Evolutionary conservation across 768 basidiomycete genomes (phyloP).

Genomic region (Rhodotorula toruloides): DNA sequence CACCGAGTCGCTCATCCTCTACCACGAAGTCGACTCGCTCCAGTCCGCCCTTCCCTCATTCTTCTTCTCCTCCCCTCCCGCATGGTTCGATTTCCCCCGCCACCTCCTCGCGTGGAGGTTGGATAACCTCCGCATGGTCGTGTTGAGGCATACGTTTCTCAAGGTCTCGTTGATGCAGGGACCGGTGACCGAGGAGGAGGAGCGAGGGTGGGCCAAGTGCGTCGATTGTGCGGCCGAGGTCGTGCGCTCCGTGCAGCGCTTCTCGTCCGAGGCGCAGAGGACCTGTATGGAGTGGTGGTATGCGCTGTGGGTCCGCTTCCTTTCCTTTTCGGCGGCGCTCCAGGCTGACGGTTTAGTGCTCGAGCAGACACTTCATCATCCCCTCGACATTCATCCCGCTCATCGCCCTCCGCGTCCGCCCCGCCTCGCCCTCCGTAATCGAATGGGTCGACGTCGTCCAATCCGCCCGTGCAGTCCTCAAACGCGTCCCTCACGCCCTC

Average conservation of each 20-base stretch:
- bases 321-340: background rate
- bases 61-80: background rate
- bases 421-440: background rate
- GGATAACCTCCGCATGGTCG: conserved; percentile 4
- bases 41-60: background rate
- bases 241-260: background rate
- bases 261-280: background rate
- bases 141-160: conserved; percentile 6
- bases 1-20: background rate
- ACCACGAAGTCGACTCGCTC: background rate
- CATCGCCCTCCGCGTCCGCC: conserved; percentile 15
- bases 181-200: background rate
- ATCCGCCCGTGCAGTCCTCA: background rate
- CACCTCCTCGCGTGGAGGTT: background rate
- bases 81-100: conserved; percentile 5
- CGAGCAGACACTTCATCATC: conserved; percentile 8
- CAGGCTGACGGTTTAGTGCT: background rate
- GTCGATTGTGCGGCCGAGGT: background rate
- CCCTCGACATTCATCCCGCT: conserved; percentile 8
- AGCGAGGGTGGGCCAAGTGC: background rate
- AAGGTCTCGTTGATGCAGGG: background rate
- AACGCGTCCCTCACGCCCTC: background rate
- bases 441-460: conserved; percentile 11
- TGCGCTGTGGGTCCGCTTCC: background rate
- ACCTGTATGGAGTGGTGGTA: conserved; percentile 8